phyloP scores from a whole-genome alignment of 129 eudicot species.

The Cynara cardunculus region DNA sequence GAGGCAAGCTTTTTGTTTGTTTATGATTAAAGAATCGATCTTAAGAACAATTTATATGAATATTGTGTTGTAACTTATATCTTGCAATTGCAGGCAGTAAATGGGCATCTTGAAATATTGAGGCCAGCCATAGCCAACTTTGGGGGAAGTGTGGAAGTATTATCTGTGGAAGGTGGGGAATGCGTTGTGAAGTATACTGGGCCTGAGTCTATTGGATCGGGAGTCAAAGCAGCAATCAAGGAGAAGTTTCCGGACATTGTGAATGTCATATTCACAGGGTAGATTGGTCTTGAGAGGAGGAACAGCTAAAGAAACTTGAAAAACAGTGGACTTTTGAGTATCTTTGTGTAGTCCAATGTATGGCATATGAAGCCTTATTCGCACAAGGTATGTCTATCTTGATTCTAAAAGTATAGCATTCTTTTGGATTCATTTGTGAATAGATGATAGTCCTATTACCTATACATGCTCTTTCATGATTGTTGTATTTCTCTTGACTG shows the following conservation, averaged over 20 bases:
- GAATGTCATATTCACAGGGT: slow-evolving; percentile 63
- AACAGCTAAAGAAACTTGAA: neutral
- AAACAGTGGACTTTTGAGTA: neutral
- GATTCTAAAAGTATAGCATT: slow-evolving; percentile 1
- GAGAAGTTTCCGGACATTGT: slow-evolving; percentile 84
- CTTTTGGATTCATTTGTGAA: neutral
- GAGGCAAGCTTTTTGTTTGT: slow-evolving; percentile 44
- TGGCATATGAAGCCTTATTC: neutral
- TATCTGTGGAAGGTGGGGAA: slow-evolving; percentile 59
- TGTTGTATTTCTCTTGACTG: no score
- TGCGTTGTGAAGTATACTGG: slow-evolving; percentile 76
- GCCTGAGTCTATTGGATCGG: slow-evolving; percentile 85
- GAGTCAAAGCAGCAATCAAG: slow-evolving; percentile 90
- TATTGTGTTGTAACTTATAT: no score
- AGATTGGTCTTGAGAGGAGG: slow-evolving; percentile 5
- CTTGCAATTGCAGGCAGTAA: slow-evolving; percentile 59
- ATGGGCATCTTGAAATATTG: slow-evolving; percentile 72
- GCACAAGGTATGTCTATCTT: neutral
- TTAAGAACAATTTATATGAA: neutral
- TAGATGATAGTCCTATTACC: neutral
- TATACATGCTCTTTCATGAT: neutral
- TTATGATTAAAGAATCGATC: neutral
- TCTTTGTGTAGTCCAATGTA: neutral
- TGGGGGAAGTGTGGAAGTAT: slow-evolving; percentile 85
- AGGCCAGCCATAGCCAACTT: slow-evolving; percentile 89